Conservation (phyloP, 106 monocot genomes). For the Ottelia alismoides region DNA sequence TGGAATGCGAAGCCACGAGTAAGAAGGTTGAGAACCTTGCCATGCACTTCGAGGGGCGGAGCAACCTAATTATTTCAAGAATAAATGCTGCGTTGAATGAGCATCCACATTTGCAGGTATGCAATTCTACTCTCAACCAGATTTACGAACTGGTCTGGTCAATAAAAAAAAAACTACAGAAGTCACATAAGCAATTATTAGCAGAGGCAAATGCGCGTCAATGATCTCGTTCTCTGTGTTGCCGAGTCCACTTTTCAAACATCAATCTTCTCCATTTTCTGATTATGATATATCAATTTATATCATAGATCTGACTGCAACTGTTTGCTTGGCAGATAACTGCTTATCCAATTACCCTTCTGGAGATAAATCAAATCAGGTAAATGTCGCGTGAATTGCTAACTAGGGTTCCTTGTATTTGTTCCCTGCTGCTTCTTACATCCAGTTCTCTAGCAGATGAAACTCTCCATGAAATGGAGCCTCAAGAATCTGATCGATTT, state of each 20-base stretch:
- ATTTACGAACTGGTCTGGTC: background rate
- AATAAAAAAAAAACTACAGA: background rate
- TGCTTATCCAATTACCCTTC: no score
- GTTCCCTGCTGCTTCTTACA: background rate
- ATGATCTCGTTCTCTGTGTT: conserved; percentile 71
- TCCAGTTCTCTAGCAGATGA: conserved; percentile 47
- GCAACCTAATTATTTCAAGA: conserved; percentile 61
- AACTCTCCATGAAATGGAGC: conserved; percentile 79
- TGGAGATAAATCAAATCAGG: conserved; percentile 79
- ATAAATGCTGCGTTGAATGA: conserved; percentile 92
- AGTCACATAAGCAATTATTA: background rate
- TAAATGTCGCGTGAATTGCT: conserved; percentile 5
- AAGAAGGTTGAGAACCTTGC: conserved; percentile 69
- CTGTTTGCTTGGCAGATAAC: no score
- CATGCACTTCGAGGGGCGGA: conserved; percentile 46
- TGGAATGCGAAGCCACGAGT: conserved; percentile 75
- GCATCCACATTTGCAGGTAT: conserved; percentile 83
- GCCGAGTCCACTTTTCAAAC: no score
- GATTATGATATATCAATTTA: no score
- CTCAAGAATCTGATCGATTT: conserved; percentile 50
- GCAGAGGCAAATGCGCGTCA: conserved; percentile 67
- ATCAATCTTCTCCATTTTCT: no score
- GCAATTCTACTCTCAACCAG: background rate
- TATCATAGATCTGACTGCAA: no score
- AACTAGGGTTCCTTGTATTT: background rate